Conservation (phyloP, 208 protist species). For the Trypanosoma cruzi region DNA sequence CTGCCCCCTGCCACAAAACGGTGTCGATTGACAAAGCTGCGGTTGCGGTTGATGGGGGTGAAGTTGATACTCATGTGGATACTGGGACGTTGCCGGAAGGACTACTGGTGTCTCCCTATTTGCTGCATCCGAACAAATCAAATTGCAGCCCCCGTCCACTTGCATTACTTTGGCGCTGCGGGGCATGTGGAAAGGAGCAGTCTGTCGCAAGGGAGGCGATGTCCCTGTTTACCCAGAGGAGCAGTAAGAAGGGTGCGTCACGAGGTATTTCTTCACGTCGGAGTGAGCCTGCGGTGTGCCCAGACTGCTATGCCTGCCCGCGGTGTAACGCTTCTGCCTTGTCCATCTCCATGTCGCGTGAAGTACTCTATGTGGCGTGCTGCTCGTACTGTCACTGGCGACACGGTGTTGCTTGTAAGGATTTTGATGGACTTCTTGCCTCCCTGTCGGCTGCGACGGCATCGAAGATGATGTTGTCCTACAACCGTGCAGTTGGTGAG, state of each 20-base stretch:
- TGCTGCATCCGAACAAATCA: conserved; percentile 9
- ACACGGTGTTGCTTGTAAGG: conserved; percentile 7
- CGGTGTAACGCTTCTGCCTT: conserved; percentile 35
- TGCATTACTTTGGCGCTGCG: conserved; percentile 51
- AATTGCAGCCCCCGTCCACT: conserved; percentile 3
- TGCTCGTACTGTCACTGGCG: conserved; percentile 65
- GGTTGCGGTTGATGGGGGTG: neutral
- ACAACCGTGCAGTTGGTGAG: neutral
- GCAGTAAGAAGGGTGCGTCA: neutral
- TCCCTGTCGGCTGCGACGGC: conserved; percentile 1
- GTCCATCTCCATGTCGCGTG: conserved; percentile 11
- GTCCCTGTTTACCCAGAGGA: neutral
- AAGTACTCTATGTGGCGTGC: conserved; percentile 40
- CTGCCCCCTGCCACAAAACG: conserved; percentile 7
- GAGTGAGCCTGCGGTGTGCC: conserved; percentile 28
- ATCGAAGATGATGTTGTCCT: neutral
- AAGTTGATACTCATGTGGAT: neutral
- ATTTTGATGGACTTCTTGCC: conserved; percentile 7
- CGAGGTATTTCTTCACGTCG: neutral
- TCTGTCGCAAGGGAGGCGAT: conserved; percentile 11
- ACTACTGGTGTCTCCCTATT: conserved; percentile 37
- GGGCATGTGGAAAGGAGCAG: conserved; percentile 34
- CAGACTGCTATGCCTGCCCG: conserved; percentile 57
- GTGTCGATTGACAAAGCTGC: no score
- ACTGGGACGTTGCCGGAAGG: neutral